A percentile compares a stretch with the other conserved stretches of the same genome.
phyloP scores from a whole-genome alignment of 2,329 filamentous ascomycete genomes.

The Cladosporium cucumerinum region DNA sequence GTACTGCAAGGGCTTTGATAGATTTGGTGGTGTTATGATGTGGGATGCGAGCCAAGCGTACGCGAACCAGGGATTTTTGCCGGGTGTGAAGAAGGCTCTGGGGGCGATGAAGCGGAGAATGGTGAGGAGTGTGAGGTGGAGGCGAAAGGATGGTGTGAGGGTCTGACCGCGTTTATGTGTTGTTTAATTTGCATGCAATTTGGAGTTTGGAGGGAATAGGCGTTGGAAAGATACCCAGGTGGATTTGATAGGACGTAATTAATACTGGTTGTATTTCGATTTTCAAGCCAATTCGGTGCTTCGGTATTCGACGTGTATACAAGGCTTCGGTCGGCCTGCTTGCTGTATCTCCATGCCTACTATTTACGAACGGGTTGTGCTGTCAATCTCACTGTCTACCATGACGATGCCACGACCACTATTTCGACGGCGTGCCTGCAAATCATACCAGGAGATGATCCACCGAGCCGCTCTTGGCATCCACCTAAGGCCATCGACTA shows the following conservation, averaged over 20 bases:
- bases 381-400: background rate
- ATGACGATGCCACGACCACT: background rate
- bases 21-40: constrained; percentile 42
- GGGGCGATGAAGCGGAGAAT: constrained; percentile 3
- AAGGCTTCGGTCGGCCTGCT: background rate
- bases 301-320: background rate
- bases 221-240: background rate
- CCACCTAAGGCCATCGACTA: background rate
- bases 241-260: background rate
- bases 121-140: background rate
- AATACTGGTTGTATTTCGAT: background rate
- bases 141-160: background rate
- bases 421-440: background rate
- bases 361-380: background rate
- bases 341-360: background rate
- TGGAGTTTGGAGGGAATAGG: background rate
- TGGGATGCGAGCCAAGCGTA: constrained; percentile 50
- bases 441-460: background rate
- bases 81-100: constrained; percentile 21
- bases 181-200: background rate
- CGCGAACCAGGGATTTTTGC: constrained; percentile 31
- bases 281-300: background rate
- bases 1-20: constrained; percentile 31
- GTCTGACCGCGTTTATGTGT: background rate
- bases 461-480: background rate